phyloP scores from a whole-genome alignment of 371 early-diverging fungal species.

The Dipsacomyces acuminosporus region DNA sequence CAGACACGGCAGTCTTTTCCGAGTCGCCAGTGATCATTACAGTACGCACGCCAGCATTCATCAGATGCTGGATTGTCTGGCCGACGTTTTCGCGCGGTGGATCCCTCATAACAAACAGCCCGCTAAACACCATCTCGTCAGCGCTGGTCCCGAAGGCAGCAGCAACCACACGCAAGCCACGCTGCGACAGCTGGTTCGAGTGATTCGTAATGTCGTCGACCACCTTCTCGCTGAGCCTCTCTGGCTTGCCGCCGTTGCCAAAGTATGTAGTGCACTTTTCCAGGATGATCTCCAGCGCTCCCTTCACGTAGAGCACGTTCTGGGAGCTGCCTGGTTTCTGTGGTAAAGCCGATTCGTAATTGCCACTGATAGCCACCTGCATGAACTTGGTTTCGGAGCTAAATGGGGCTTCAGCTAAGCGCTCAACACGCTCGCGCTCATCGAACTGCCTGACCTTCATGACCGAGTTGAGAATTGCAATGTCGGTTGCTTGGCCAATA shows the following conservation, averaged over 20 bases:
- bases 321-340: constrained; percentile 26
- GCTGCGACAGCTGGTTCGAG: constrained; percentile 64
- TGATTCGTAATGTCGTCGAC: constrained; percentile 53
- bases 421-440: constrained; percentile 31
- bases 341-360: constrained; percentile 12
- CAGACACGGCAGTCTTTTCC: constrained; percentile 92
- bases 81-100: constrained; percentile 90
- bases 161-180: constrained; percentile 85
- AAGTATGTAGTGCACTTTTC: constrained; percentile 55
- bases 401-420: constrained; percentile 80
- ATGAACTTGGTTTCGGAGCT: constrained; percentile 89
- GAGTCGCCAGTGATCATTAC: constrained; percentile 98
- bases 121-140: constrained; percentile 72
- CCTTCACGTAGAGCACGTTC: constrained; percentile 60
- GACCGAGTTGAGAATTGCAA: constrained; percentile 48
- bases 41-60: constrained; percentile 90
- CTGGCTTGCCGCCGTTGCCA: constrained; percentile 51
- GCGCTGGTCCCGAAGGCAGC: constrained; percentile 67
- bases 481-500: constrained; percentile 57
- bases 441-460: constrained; percentile 35
- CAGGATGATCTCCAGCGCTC: constrained; percentile 78
- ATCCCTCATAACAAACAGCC: constrained; percentile 95
- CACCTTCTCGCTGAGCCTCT: constrained; percentile 52
- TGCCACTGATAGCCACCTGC: constrained; percentile 47
- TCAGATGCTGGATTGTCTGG: constrained; percentile 75